phyloP scores from a whole-genome alignment of 306 rosid species.

The Vigna hirtella region DNA sequence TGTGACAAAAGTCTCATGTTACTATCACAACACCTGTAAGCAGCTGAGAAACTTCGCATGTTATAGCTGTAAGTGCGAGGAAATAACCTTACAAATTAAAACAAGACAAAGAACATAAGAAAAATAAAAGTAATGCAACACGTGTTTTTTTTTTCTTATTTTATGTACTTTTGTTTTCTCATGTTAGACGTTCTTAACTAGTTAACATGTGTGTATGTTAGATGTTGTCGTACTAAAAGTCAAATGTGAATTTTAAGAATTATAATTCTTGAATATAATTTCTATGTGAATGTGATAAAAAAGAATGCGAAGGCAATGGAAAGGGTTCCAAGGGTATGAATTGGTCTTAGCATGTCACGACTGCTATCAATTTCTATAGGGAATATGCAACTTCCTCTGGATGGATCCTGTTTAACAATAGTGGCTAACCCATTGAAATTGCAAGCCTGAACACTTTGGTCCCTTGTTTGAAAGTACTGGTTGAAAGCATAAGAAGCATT shows the following conservation, averaged over 20 bases:
- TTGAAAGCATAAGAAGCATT: slow-evolving; percentile 72
- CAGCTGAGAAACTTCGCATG: slow-evolving; percentile 18
- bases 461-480: slow-evolving; percentile 64
- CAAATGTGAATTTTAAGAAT: no score
- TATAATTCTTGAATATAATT: not conserved
- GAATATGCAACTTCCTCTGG: slow-evolving; percentile 62
- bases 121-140: no score
- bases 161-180: no score
- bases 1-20: not conserved
- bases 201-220: no score
- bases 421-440: slow-evolving; percentile 54
- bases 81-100: not conserved
- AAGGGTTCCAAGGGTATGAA: slow-evolving; percentile 2
- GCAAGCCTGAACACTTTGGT: slow-evolving; percentile 70
- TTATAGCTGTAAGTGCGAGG: slow-evolving; percentile 2
- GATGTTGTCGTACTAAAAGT: no score
- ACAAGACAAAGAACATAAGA: not conserved
- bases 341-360: slow-evolving; percentile 42
- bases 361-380: slow-evolving; percentile 54
- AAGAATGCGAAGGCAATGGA: slow-evolving; percentile 42
- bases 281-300: slow-evolving; percentile 30
- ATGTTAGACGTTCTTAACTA: no score
- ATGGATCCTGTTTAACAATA: slow-evolving; percentile 56
- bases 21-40: not conserved
- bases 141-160: no score